Percentiles rank a stretch among this genome's conserved stretches.
These are phyloP conservation scores for Closterium sp. DNA, from an alignment of 139 green algal genomes.

Conservation along the genomic window DNA sequence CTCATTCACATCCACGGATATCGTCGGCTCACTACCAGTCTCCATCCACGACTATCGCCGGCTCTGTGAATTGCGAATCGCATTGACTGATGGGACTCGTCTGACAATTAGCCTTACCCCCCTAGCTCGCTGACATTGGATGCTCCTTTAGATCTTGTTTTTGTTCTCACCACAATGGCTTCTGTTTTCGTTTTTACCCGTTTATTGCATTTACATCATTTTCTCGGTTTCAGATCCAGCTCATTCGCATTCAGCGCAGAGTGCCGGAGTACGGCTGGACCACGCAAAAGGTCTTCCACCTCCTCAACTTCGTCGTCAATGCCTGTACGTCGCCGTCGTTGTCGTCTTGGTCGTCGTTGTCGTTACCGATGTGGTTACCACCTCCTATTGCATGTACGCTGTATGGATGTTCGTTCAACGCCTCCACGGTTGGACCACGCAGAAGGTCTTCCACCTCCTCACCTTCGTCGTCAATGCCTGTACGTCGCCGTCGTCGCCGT, in stretches of 20 bases:
- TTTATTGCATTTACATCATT: no score
- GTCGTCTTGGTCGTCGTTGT: not conserved
- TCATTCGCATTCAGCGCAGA: slow-evolving; percentile 79
- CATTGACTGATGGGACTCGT: not conserved
- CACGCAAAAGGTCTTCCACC: slow-evolving; percentile 99
- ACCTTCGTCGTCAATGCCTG: slow-evolving; percentile 72
- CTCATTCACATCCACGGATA: not conserved
- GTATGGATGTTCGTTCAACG: no score
- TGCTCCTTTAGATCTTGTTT: not conserved
- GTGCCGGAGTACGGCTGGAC: slow-evolving; percentile 98
- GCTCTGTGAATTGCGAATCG: not conserved
- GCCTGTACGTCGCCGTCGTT: slow-evolving; percentile 14
- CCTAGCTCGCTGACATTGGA: not conserved
- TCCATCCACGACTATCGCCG: no score
- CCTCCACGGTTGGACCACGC: slow-evolving; percentile 84
- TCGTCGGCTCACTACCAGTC: not conserved
- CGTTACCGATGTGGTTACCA: no score
- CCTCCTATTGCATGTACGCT: no score
- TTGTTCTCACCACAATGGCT: no score
- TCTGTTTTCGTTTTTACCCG: no score
- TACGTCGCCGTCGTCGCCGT: no score
- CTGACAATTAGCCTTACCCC: not conserved
- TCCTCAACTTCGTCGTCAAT: slow-evolving; percentile 84
- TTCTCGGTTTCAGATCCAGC: slow-evolving; percentile 51
- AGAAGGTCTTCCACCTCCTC: slow-evolving; percentile 99